Percentiles rank a stretch among this genome's conserved stretches.
Conservation (phyloP, 2,329 filamentous ascomycete species). For the Leptographium galeiforme region DNA sequence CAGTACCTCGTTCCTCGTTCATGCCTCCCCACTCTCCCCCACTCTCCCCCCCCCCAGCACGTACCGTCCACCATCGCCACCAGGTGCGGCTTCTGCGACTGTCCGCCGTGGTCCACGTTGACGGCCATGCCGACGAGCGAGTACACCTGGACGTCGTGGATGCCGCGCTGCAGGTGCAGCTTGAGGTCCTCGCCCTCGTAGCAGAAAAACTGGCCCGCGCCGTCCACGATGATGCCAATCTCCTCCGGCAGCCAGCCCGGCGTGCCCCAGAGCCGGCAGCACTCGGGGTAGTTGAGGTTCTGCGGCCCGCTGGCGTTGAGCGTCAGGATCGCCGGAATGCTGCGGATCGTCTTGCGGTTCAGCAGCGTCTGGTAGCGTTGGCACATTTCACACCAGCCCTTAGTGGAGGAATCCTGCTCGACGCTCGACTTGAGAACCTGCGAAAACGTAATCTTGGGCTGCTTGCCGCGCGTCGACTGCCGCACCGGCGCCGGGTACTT, state of each 20-base stretch:
- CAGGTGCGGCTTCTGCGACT: slow-evolving; percentile 69
- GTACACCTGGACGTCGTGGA: slow-evolving; percentile 74
- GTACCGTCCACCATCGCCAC: slow-evolving; percentile 80
- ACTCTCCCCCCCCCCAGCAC: slow-evolving; percentile 7
- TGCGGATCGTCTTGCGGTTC: slow-evolving; percentile 72
- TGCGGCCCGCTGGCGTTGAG: slow-evolving; percentile 55
- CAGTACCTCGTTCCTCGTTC: background rate
- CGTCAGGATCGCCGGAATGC: slow-evolving; percentile 73
- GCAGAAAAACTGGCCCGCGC: slow-evolving; percentile 75
- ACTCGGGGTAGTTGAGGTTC: slow-evolving; percentile 50
- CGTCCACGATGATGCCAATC: slow-evolving; percentile 80
- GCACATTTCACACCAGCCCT: slow-evolving; percentile 89
- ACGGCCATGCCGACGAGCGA: slow-evolving; percentile 82
- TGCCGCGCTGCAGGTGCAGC: slow-evolving; percentile 63
- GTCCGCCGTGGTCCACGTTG: slow-evolving; percentile 75
- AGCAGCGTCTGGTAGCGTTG: slow-evolving; percentile 80
- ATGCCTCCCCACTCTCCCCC: too few species aligned
- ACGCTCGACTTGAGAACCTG: slow-evolving; percentile 87
- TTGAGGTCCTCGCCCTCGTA: slow-evolving; percentile 87
- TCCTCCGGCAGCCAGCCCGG: slow-evolving; percentile 88
- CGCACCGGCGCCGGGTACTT: slow-evolving; percentile 51
- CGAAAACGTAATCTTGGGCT: slow-evolving; percentile 58
- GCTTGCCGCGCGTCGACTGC: slow-evolving; percentile 26
- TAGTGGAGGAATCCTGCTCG: slow-evolving; percentile 74
- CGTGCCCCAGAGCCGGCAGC: slow-evolving; percentile 72